Base-by-base conservation (phyloP, 305 asterid genomes). In the Andrographis paniculata region DNA sequence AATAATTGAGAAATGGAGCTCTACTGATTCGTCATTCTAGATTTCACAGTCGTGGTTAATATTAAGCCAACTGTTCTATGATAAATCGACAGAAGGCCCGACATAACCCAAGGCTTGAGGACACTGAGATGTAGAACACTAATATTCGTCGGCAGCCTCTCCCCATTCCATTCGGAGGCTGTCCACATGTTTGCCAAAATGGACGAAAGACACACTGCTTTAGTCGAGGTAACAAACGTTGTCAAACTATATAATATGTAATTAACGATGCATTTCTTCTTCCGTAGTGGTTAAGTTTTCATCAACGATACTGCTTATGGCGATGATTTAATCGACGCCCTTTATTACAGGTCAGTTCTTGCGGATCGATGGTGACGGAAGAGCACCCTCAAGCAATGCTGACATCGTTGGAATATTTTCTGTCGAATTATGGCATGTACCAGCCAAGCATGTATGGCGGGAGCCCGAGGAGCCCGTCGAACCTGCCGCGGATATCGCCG, bases 351-450 rank as follows among this genome's bases (percentile, higher is more conserved):
- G 94, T 83, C n/a, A 82, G 73, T 28, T 73, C 78, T 14, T 83
- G 92, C 43, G 94, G 94, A 60, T 83, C 94, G 42, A 74, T 83
- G 84, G 94, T 83, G 58, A 83, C 92, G 1, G 94, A 79, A 60
- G 94, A 83, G 68, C 92, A 83, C 55, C 92, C 94, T 14, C 87
- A 74, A 45, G 94, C 87, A 39, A 83, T 83, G 94, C 47, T 83
- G 59, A 67, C 73, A 22, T 87, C 94, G 8, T 42, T 80, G 80
- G 94, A 83, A 58, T 80, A 60, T 47, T 83, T 83, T 56, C 75
- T 83, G 8, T 72, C 64, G 78, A 82, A 84, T 4, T 79, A 67
- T 27, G 87, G 94, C 36, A 62, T 82, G 47, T 67, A 64, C 59
- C 61, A 78, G 12, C 87, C 82, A 1, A 64, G 60, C 56, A 77